A percentile compares a stretch with the other conserved stretches of the same genome.
Conservation (phyloP, 2,329 filamentous ascomycete species). For the Aspergillus sp. region DNA sequence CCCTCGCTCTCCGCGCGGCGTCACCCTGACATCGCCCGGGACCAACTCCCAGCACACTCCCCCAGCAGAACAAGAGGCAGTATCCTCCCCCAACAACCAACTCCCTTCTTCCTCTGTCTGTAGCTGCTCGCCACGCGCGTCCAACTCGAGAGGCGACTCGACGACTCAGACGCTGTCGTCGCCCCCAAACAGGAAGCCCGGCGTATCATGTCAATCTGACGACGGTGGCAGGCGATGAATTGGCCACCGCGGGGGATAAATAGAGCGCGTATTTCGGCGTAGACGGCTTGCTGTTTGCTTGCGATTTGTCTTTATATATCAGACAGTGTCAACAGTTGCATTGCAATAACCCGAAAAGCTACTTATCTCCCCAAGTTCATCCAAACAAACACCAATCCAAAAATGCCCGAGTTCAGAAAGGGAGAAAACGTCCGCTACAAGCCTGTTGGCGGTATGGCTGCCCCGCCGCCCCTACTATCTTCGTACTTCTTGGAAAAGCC, state of each 20-base stretch:
- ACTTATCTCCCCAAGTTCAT: not conserved
- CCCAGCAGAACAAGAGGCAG: no score
- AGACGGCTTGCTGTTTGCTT: no score
- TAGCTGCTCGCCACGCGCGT: not conserved
- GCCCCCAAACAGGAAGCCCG: not conserved
- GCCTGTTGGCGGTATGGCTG: slow-evolving; percentile 31
- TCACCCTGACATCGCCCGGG: no score
- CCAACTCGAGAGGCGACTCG: not conserved
- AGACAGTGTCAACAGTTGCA: no score
- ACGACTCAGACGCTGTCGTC: no score
- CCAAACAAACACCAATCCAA: slow-evolving; percentile 1
- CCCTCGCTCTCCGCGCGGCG: no score
- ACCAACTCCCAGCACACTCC: no score
- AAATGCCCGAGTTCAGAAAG: slow-evolving; percentile 20
- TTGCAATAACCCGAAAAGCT: not conserved
- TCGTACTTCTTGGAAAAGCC: not conserved
- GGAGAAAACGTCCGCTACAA: slow-evolving; percentile 34
- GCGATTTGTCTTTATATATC: no score
- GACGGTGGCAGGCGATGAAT: slow-evolving; percentile 2
- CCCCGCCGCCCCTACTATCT: not conserved
- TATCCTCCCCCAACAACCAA: not conserved
- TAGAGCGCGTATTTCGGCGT: slow-evolving; percentile 1
- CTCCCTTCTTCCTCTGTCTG: not conserved
- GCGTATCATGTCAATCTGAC: slow-evolving; percentile 8
- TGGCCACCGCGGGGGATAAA: slow-evolving; percentile 3